These are phyloP conservation scores for Heliosperma pusillum DNA, from an alignment of 148 eudicot species.

Conservation along the genomic window DNA sequence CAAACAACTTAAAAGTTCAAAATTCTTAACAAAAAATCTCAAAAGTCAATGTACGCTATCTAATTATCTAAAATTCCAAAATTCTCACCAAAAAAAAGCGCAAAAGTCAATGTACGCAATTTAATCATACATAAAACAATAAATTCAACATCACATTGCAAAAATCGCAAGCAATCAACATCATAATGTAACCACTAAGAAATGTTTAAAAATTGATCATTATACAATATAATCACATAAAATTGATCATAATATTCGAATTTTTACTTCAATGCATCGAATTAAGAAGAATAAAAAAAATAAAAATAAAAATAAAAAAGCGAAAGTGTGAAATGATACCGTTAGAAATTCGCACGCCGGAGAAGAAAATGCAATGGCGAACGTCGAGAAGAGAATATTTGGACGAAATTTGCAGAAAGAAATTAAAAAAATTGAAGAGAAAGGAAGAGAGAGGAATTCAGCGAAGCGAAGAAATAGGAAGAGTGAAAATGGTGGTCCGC, in stretches of 20 bases:
- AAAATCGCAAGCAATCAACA: background rate
- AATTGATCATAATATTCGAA: slow-evolving; percentile 11
- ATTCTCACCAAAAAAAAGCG: background rate
- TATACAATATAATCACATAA: background rate
- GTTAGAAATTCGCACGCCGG: slow-evolving; percentile 23
- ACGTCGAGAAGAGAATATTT: slow-evolving; percentile 20
- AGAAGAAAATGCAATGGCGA: slow-evolving; percentile 13
- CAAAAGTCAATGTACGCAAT: background rate
- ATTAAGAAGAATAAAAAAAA: background rate
- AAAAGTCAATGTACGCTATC: background rate
- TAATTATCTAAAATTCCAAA: background rate
- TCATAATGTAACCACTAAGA: no score
- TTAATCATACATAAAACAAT: background rate
- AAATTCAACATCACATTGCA: background rate
- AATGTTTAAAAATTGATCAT: no score
- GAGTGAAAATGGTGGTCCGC: background rate
- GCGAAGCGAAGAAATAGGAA: background rate
- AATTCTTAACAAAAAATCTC: background rate
- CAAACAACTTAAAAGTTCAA: no score
- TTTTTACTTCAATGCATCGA: background rate
- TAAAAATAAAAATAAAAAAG: background rate
- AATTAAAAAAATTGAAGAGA: background rate
- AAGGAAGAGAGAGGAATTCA: background rate
- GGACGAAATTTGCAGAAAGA: slow-evolving; percentile 11
- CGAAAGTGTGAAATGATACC: background rate